Evolutionary conservation across 2,329 filamentous ascomycete species (phyloP).

Genomic region (Aspergillus sp.): DNA sequence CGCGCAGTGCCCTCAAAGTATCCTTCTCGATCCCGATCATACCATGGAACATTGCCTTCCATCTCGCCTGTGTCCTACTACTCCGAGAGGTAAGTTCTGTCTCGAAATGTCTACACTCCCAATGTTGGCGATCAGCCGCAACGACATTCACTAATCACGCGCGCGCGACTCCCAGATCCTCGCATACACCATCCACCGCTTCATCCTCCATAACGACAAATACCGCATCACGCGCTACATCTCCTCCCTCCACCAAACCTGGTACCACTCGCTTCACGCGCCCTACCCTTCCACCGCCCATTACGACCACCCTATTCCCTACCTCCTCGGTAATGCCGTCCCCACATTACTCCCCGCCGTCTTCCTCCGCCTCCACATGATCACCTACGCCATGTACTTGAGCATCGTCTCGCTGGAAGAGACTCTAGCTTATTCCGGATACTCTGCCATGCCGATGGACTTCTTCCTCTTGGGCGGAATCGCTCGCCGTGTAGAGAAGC

Average conservation of each 20-base stretch:
- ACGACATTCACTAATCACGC: not conserved
- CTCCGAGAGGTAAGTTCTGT: conserved; percentile 56
- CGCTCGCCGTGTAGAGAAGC: conserved; percentile 58
- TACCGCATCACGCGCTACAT: conserved; percentile 30
- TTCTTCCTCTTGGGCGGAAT: conserved; percentile 59
- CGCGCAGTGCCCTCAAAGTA: conserved; percentile 59
- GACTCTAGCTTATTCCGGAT: conserved; percentile 62
- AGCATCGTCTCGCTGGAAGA: conserved; percentile 60
- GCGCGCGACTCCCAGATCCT: conserved; percentile 25
- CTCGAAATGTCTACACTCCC: not conserved
- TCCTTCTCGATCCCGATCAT: conserved; percentile 62
- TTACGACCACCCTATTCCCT: conserved; percentile 62
- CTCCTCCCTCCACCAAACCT: conserved; percentile 56
- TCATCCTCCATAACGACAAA: conserved; percentile 64
- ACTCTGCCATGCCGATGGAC: conserved; percentile 58
- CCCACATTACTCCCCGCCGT: conserved; percentile 60
- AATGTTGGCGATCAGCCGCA: not conserved
- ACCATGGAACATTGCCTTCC: conserved; percentile 62
- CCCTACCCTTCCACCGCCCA: conserved; percentile 60
- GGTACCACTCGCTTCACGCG: conserved; percentile 58
- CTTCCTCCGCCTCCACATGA: conserved; percentile 60
- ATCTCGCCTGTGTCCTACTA: conserved; percentile 55
- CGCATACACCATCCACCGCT: conserved; percentile 71
- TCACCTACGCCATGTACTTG: conserved; percentile 60
- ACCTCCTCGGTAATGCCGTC: conserved; percentile 56